These are phyloP conservation scores for Metschnikowia matae DNA, from an alignment of 805 yeast species.

Conservation along the genomic window DNA sequence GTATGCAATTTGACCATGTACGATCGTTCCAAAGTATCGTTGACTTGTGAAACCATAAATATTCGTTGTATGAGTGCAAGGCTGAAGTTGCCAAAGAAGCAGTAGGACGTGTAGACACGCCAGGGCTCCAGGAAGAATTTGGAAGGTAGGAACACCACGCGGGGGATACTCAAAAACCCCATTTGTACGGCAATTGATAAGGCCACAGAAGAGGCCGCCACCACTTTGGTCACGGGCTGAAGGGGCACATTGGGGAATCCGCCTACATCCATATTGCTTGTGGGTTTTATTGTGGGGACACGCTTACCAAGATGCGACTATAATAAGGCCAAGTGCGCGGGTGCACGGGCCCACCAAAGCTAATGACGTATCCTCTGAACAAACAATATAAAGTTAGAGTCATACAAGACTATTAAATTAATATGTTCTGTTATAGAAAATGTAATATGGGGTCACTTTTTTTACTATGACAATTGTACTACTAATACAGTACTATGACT, in stretches of 20 bases:
- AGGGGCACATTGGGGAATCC: slow-evolving; percentile 9
- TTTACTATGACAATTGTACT: no score
- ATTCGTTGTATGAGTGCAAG: slow-evolving; percentile 20
- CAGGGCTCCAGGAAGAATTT: slow-evolving; percentile 32
- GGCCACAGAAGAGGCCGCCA: slow-evolving; percentile 25
- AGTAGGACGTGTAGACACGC: slow-evolving; percentile 35
- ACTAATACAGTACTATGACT: no score
- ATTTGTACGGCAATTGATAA: slow-evolving; percentile 20
- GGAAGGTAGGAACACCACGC: slow-evolving; percentile 25
- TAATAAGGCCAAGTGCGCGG: neutral
- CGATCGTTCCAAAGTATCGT: slow-evolving; percentile 23
- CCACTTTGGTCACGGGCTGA: slow-evolving; percentile 21
- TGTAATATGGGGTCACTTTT: no score
- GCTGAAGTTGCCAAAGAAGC: slow-evolving; percentile 27
- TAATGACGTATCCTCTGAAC: no score
- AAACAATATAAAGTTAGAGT: no score
- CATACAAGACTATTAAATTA: no score
- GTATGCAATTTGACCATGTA: slow-evolving; percentile 17
- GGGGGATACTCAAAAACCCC: slow-evolving; percentile 17
- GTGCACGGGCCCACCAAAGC: neutral
- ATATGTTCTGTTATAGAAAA: no score
- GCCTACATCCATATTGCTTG: slow-evolving; percentile 9
- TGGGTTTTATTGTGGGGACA: neutral
- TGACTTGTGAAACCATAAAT: slow-evolving; percentile 19
- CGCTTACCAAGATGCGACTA: neutral